Percentiles rank a stretch among this genome's conserved stretches.
phyloP scores from a whole-genome alignment of 2,329 filamentous ascomycete genomes.

The Aspergillus awamori region DNA sequence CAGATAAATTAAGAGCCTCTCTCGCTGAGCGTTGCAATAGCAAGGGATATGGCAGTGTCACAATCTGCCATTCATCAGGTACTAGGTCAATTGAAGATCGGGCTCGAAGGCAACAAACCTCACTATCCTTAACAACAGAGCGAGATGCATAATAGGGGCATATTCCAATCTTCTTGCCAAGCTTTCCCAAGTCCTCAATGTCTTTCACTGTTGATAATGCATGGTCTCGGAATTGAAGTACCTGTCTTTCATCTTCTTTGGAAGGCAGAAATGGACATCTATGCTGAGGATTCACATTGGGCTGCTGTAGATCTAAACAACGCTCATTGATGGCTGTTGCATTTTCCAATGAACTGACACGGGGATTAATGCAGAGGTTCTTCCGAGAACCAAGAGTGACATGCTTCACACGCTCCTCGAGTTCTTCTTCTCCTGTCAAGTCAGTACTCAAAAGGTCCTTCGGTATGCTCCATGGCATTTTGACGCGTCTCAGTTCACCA shows the following conservation, averaged over 20 bases:
- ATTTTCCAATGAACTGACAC: conserved; percentile 69
- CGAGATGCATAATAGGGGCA: conserved; percentile 98
- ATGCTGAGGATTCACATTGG: conserved; percentile 62
- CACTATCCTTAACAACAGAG: conserved; percentile 75
- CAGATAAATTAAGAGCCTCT: conserved; percentile 81
- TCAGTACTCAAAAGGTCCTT: conserved; percentile 34
- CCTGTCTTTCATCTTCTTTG: conserved; percentile 71
- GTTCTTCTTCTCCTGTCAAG: conserved; percentile 25
- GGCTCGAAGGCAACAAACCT: conserved; percentile 52
- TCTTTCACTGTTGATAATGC: conserved; percentile 83
- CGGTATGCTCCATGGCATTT: conserved; percentile 71
- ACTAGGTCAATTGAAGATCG: background rate
- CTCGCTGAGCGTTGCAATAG: conserved; percentile 83
- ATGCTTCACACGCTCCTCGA: conserved; percentile 71
- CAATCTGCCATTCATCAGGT: conserved; percentile 56
- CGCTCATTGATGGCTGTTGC: conserved; percentile 88
- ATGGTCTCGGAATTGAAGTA: conserved; percentile 82
- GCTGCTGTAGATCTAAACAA: conserved; percentile 86
- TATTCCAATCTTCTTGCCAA: conserved; percentile 77
- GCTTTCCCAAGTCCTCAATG: conserved; percentile 82
- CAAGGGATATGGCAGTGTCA: conserved; percentile 90
- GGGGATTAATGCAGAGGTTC: conserved; percentile 84
- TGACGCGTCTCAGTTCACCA: conserved; percentile 76
- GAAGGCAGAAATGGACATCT: conserved; percentile 77
- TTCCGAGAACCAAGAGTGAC: conserved; percentile 83